These are phyloP conservation scores for Neocucurbitaria cava DNA, from an alignment of 2,329 filamentous ascomycete species.

Conservation along the genomic window DNA sequence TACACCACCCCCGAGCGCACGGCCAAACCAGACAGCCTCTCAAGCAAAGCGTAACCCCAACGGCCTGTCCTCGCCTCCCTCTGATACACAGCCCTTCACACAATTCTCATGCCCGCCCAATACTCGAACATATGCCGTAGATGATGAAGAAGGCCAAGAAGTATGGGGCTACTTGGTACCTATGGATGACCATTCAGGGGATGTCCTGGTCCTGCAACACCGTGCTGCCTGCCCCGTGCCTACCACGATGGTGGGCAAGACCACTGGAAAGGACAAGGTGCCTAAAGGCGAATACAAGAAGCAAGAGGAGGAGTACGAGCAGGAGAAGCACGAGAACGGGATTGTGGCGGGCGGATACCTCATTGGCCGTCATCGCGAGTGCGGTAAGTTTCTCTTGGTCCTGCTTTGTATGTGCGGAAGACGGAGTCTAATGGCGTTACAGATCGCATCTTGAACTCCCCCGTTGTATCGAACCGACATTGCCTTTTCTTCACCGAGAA, in stretches of 20 bases:
- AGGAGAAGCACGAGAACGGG: conserved; percentile 58
- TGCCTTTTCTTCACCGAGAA: conserved; percentile 72
- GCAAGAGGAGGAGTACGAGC: conserved; percentile 68
- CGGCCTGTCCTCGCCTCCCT: conserved; percentile 64
- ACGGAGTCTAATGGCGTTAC: conserved; percentile 47
- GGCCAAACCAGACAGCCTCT: conserved; percentile 54
- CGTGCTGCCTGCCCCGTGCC: conserved; percentile 73
- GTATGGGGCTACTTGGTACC: conserved; percentile 97
- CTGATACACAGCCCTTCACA: conserved; percentile 79
- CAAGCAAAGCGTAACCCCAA: conserved; percentile 29
- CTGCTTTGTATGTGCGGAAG: not conserved
- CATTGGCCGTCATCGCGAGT: conserved; percentile 91
- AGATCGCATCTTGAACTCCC: conserved; percentile 75
- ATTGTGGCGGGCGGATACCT: conserved; percentile 82
- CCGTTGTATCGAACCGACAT: conserved; percentile 86
- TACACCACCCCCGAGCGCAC: conserved; percentile 65
- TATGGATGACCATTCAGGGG: conserved; percentile 72
- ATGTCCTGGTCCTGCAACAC: conserved; percentile 76
- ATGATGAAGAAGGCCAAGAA: conserved; percentile 82
- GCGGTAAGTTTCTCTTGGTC: conserved; percentile 66
- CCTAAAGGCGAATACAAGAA: conserved; percentile 62
- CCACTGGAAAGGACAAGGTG: conserved; percentile 54
- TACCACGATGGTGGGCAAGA: conserved; percentile 45
- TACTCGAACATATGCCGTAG: conserved; percentile 78
- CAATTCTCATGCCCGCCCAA: conserved; percentile 79